Base-by-base conservation (phyloP, 352 stramenopile genomes). In the Globisporangium parvum region DNA sequence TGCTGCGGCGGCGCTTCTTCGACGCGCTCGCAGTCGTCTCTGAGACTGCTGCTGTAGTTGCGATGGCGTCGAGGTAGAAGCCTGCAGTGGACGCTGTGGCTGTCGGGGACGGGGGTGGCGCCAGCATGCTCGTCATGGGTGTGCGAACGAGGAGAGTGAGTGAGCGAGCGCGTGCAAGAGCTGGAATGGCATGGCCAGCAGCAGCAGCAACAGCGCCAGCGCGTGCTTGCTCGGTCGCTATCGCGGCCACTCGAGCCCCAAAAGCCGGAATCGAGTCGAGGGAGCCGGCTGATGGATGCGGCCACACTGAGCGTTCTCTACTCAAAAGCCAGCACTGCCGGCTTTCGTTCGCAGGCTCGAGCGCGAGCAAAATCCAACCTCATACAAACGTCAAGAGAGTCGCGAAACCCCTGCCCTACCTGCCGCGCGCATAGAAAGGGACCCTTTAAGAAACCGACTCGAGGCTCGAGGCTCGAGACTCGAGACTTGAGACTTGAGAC, bases 1-100 rank as follows among this genome's bases (percentile, higher is more conserved):
- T 79, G 45, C 76, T 86, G 65, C 79, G 76, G 48, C 72, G 74
- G 40, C 79, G 70, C 64, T 89, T 89, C 66, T 86, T 86, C 56
- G 72, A 71, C 44, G 42, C 35, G 26, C 39, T 26, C 35, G 55
- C 41, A 17, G 41, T 47, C 41, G 41, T 47, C 41, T 31, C 26
- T 31, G 26, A 6, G 26, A 31, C 26, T 31, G 41, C 6, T 11
- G 18, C 14, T 9, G 41, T 26, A 3, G 41, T n/a, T 47, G 48
- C 10, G 11, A 59, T 41, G 6, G 63, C 66, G 21, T 70, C 62
- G 28, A 69, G 57, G 40, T 71, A 58, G 59, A 73, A 62, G 47
- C 55, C 37, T n/a, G 41, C 41, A 26, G 20, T 47, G 12, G 41
- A 6, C 41, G 41, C 41, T 47, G 41, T 15, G 4, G 41, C 41